Evolutionary conservation across 805 yeast species (phyloP).

Genomic region (Pichia rugopelliculosa): DNA sequence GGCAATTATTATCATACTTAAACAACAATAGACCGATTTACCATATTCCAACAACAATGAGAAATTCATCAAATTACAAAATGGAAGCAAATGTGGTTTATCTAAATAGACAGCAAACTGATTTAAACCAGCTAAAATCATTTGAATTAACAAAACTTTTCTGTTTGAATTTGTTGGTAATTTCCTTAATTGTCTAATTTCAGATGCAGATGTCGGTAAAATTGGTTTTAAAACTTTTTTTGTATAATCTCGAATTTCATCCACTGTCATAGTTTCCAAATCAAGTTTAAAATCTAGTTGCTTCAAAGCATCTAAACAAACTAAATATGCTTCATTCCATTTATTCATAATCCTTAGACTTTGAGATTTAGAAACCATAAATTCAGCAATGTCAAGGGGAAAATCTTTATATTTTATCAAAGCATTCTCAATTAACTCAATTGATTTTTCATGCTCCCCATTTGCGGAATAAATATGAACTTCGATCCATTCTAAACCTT

Average conservation of each 20-base stretch:
- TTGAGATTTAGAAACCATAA: slow-evolving; percentile 32
- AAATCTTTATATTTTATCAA: slow-evolving; percentile 25
- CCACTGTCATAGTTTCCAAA: background rate
- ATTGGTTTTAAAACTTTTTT: slow-evolving; percentile 19
- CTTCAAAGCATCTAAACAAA: slow-evolving; percentile 31
- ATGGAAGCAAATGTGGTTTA: slow-evolving; percentile 23
- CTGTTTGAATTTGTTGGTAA: slow-evolving; percentile 22
- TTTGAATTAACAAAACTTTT: slow-evolving; percentile 29
- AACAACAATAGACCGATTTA: slow-evolving; percentile 31
- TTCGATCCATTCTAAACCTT: slow-evolving; percentile 27
- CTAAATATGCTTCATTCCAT: slow-evolving; percentile 28
- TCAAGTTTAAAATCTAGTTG: slow-evolving; percentile 27
- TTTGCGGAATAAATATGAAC: slow-evolving; percentile 28
- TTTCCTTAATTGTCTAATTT: slow-evolving; percentile 29
- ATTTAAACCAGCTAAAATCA: slow-evolving; percentile 34
- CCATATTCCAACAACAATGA: slow-evolving; percentile 35
- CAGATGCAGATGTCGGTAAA: slow-evolving; percentile 34
- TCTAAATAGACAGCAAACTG: slow-evolving; percentile 28
- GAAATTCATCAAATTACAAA: slow-evolving; percentile 30
- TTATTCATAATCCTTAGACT: slow-evolving; percentile 29
- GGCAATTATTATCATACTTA: slow-evolving; percentile 35
- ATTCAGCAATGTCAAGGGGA: slow-evolving; percentile 28
- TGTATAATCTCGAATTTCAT: slow-evolving; percentile 16
- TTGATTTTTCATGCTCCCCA: slow-evolving; percentile 29
- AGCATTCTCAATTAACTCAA: slow-evolving; percentile 30